These are phyloP conservation scores for Moesziomyces sp. DNA, from an alignment of 1,284 basidiomycete genomes.

Conservation along the genomic window DNA sequence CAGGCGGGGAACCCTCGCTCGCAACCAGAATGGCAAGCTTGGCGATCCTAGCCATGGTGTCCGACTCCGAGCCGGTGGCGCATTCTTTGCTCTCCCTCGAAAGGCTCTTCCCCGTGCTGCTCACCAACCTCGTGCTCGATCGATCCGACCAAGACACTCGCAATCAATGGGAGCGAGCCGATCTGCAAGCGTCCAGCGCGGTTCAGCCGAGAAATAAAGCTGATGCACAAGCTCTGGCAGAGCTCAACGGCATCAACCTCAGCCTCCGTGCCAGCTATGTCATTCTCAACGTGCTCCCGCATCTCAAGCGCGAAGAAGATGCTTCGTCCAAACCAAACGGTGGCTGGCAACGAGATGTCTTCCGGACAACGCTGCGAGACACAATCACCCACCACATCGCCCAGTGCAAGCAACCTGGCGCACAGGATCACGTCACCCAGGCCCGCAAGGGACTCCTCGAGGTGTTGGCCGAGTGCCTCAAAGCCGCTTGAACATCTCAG, in stretches of 20 bases:
- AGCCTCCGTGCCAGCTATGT: constrained; percentile 35
- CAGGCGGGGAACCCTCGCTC: constrained; percentile 26
- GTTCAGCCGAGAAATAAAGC: neutral
- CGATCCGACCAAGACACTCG: constrained; percentile 20
- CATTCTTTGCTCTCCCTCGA: constrained; percentile 20
- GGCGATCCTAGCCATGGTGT: constrained; percentile 31
- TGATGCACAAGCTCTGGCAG: constrained; percentile 12
- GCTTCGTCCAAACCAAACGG: neutral
- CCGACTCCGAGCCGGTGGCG: constrained; percentile 11
- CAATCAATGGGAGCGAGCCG: constrained; percentile 30
- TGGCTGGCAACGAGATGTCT: constrained; percentile 8
- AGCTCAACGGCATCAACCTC: constrained; percentile 33
- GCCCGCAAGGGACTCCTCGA: constrained; percentile 27
- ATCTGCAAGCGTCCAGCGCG: constrained; percentile 6
- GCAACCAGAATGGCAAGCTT: constrained; percentile 34
- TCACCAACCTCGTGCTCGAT: constrained; percentile 20
- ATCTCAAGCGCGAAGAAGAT: neutral
- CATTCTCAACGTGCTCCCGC: constrained; percentile 27
- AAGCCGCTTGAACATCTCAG: neutral
- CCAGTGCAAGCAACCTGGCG: constrained; percentile 8
- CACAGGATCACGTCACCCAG: constrained; percentile 23
- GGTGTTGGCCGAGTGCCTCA: constrained; percentile 33
- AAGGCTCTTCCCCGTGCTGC: constrained; percentile 22
- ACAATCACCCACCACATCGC: constrained; percentile 17
- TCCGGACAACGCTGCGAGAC: constrained; percentile 17